Percentiles rank a stretch among this genome's conserved stretches.
Conservation (phyloP, 2,329 filamentous ascomycete genomes). For the Pseudogymnoascus sp. region DNA sequence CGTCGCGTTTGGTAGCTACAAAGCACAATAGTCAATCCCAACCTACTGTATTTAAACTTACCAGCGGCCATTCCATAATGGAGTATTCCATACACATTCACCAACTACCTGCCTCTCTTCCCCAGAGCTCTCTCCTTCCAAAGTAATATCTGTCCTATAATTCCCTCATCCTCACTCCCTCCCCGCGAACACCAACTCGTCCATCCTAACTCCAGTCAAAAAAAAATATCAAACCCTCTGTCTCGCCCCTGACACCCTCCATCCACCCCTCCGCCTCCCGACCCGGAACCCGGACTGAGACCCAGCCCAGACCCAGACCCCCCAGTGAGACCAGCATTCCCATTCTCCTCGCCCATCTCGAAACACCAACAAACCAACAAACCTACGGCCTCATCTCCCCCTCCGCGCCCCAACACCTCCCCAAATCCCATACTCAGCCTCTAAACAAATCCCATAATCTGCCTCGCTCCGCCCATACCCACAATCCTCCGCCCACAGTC, state of each 20-base stretch:
- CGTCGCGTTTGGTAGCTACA: no score
- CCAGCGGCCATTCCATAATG: background rate
- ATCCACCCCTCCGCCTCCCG: background rate
- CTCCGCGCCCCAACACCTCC: background rate
- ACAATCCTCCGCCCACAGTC: background rate
- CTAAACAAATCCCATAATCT: background rate
- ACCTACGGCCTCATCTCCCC: background rate
- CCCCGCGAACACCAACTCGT: background rate
- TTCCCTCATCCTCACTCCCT: background rate
- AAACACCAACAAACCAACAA: constrained; percentile 4
- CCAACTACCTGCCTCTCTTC: background rate
- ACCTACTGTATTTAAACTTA: background rate
- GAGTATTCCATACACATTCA: background rate
- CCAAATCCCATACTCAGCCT: background rate
- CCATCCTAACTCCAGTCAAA: background rate
- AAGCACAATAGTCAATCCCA: no score
- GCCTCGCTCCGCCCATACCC: background rate
- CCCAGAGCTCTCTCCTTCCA: background rate
- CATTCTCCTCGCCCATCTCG: background rate
- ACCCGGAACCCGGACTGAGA: background rate
- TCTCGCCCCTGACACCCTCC: background rate
- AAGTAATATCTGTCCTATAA: background rate
- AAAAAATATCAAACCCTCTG: background rate
- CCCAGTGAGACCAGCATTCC: background rate
- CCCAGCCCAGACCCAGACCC: background rate